These are phyloP conservation scores for Graphilbum sp. DNA, from an alignment of 2,329 filamentous ascomycete species.

Conservation along the genomic window DNA sequence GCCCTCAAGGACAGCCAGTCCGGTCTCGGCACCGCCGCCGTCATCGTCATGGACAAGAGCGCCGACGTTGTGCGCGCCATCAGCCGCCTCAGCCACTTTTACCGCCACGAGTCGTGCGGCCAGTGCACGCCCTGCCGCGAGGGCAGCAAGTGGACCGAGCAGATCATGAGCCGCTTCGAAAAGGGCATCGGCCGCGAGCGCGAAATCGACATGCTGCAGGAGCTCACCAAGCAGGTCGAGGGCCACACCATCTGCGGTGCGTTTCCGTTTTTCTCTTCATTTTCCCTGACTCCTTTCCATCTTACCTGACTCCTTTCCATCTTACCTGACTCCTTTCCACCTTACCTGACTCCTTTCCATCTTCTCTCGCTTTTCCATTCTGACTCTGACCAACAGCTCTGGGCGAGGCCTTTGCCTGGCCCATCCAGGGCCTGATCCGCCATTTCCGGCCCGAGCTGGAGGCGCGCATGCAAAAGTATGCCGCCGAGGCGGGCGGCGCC, in stretches of 20 bases:
- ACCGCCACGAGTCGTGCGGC: conserved; percentile 94
- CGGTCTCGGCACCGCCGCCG: conserved; percentile 89
- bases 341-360: too few relatives aligned
- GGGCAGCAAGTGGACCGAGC: conserved; percentile 96
- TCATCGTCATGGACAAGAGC: conserved; percentile 98
- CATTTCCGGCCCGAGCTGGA: conserved; percentile 96
- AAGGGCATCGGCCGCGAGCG: conserved; percentile 73
- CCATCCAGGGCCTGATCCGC: conserved; percentile 91
- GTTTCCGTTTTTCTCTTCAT: conserved; percentile 15
- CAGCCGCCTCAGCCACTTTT: conserved; percentile 84
- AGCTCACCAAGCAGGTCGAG: conserved; percentile 98
- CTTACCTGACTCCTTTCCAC: too few relatives aligned
- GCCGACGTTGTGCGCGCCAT: conserved; percentile 93
- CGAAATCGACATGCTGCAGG: conserved; percentile 98
- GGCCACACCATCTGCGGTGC: conserved; percentile 94
- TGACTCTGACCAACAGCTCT: conserved; percentile 41
- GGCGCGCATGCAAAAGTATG: conserved; percentile 71
- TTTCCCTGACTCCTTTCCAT: too few relatives aligned
- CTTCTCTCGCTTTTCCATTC: background rate
- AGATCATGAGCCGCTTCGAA: conserved; percentile 97
- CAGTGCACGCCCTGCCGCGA: conserved; percentile 99
- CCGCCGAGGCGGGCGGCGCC: conserved; percentile 53
- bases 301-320: too few relatives aligned
- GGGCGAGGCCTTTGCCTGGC: conserved; percentile 97
- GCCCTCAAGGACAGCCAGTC: conserved; percentile 95